Conservation (phyloP, 345 rosid species). For the Citrus trifoliata region DNA sequence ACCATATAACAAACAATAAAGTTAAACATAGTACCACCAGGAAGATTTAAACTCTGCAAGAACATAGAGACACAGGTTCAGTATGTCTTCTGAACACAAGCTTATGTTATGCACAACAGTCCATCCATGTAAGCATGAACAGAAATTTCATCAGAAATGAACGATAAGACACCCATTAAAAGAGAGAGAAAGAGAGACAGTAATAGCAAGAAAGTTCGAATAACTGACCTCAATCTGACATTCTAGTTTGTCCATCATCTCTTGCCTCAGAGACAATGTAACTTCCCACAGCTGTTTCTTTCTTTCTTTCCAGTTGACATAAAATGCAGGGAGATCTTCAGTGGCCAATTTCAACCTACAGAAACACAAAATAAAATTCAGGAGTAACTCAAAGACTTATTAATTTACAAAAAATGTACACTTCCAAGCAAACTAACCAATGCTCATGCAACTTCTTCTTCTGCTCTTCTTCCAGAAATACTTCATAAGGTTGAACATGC, state of each 20-base stretch:
- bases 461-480: slow-evolving; percentile 83
- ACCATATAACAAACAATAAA: neutral
- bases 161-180: neutral
- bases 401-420: slow-evolving; percentile 9
- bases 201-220: neutral
- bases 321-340: slow-evolving; percentile 67
- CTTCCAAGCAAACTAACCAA: slow-evolving; percentile 59
- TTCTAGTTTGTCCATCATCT: slow-evolving; percentile 45
- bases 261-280: slow-evolving; percentile 54
- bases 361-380: slow-evolving; percentile 5
- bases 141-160: neutral
- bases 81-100: slow-evolving; percentile 2
- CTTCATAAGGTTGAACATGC: slow-evolving; percentile 81
- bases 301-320: slow-evolving; percentile 58
- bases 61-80: neutral
- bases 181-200: neutral
- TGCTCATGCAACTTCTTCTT: slow-evolving; percentile 76
- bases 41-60: neutral
- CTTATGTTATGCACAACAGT: neutral
- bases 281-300: slow-evolving; percentile 49
- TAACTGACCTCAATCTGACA: slow-evolving; percentile 46
- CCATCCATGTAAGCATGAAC: neutral
- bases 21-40: neutral
- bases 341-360: slow-evolving; percentile 68
- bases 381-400: slow-evolving; percentile 9